Conservation (phyloP, 2,329 filamentous ascomycete species). For the Rhinocladiella similis region DNA sequence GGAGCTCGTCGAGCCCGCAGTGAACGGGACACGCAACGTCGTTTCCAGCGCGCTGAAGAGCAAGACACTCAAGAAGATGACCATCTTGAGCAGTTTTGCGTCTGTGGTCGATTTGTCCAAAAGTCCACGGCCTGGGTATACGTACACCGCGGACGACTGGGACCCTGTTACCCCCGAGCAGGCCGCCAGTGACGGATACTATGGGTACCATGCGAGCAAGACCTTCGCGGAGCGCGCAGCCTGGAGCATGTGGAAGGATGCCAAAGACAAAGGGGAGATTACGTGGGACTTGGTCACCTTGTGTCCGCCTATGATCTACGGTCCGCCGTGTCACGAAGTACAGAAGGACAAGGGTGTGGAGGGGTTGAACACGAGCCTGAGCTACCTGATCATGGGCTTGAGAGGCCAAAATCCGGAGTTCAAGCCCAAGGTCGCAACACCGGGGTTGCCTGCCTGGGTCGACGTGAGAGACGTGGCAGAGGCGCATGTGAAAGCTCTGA, state of each 20-base stretch:
- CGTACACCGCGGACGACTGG: constrained; percentile 53
- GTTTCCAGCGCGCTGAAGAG: constrained; percentile 25
- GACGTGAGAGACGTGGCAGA: constrained; percentile 23
- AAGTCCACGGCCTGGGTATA: constrained; percentile 40
- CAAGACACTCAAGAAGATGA: constrained; percentile 38
- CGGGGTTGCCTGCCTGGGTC: constrained; percentile 21
- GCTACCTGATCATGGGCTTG: constrained; percentile 1
- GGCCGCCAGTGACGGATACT: constrained; percentile 34
- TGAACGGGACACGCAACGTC: constrained; percentile 29
- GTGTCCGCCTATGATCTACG: constrained; percentile 50
- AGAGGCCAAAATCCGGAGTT: constrained; percentile 7
- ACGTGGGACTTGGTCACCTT: constrained; percentile 33
- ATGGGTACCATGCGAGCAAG: constrained; percentile 29
- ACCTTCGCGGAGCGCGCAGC: constrained; percentile 31
- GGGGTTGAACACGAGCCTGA: constrained; percentile 13
- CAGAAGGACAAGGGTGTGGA: constrained; percentile 9
- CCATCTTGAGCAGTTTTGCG: constrained; percentile 54
- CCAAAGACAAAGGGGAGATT: constrained; percentile 14
- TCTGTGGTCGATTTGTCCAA: constrained; percentile 44
- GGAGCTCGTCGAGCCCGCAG: constrained; percentile 32
- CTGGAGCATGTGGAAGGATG: constrained; percentile 29
- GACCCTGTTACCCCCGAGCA: constrained; percentile 48
- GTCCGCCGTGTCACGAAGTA: constrained; percentile 37
- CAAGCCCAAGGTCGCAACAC: constrained; percentile 11
- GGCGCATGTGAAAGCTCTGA: constrained; percentile 17